Evolutionary conservation across 177 flowering plant genomes (phyloP).

Genomic region (Vitis hybrid): DNA sequence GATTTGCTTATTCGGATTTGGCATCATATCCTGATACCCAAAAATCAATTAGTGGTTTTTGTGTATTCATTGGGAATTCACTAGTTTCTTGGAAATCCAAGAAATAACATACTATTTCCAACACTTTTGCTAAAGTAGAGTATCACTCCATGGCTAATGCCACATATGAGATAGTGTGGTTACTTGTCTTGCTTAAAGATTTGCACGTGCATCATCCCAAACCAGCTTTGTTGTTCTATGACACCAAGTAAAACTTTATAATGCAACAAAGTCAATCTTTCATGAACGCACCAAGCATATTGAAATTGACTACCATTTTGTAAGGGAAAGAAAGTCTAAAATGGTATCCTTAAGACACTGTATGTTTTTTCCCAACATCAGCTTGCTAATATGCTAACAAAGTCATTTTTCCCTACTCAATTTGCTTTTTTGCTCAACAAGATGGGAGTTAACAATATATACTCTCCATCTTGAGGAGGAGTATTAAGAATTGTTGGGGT

Average conservation of each 20-base stretch:
- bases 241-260: background rate
- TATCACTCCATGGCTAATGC: no score
- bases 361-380: background rate
- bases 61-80: no score
- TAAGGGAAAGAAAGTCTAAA: background rate
- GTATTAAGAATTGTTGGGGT: no score
- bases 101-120: no score
- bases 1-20: no score
- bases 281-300: constrained; percentile 8
- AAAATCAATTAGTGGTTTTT: no score
- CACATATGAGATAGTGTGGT: no score
- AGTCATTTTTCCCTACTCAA: background rate
- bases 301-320: constrained; percentile 3
- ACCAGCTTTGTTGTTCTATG: background rate
- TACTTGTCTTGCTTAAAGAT: no score
- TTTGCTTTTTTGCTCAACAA: background rate
- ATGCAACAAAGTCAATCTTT: constrained; percentile 3
- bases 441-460: background rate
- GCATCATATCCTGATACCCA: no score
- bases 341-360: background rate
- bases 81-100: no score
- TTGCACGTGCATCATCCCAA: no score
- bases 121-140: no score
- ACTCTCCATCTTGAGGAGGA: background rate
- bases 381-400: background rate